Base-by-base conservation (phyloP, 2,329 filamentous ascomycete genomes). In the Trematosphaeria pertusa region DNA sequence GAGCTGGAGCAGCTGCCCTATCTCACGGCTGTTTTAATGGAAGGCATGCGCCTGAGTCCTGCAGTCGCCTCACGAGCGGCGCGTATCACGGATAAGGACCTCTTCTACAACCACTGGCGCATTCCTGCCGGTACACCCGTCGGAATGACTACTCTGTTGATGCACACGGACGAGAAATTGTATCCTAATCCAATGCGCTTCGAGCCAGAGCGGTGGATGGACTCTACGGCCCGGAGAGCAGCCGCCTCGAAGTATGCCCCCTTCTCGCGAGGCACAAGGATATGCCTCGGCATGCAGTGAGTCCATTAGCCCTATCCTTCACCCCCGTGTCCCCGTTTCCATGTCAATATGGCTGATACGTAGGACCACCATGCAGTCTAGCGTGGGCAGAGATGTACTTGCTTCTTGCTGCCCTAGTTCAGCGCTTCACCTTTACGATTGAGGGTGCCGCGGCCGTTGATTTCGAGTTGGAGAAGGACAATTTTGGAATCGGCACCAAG, bases 181-280 rank as follows among this genome's bases (percentile, higher is more conserved):
- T 64, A 64, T 35, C 50, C 54, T 1, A 35, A 51, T 18, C 61
- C 61, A 6, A n/a, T 35, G 17, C 37, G 36, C 5, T 67, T 67
- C 35, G 10, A 37, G n/a, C 63, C 63, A 0, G 59, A 68, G 39
- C 50, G 67, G 8, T 71, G 66, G 67, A 40, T 65, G 10, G 41
- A 43, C 34, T 18, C 26, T 2, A 37, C 28, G 5, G 17, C 12
- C 4, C 22, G 17, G 1, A 8, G 19, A 37, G 24, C 38, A 15
- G 18, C 43, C 14, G 21, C 28, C n/a, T 21, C 14, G 8, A 39
- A 11, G 10, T 54, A 40, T 45, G 51, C 51, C 5, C 47, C 47
- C 26, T 54, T 51, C 33, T 42, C 36, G 20, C 19, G 38, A 26
- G 52, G 48, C 14, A 55, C 39, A 12, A 47, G 48, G 28, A 48